Percentiles rank a stretch among this genome's conserved stretches.
phyloP scores from a whole-genome alignment of 805 yeast genomes.

The Yamadazyma phyllophila region DNA sequence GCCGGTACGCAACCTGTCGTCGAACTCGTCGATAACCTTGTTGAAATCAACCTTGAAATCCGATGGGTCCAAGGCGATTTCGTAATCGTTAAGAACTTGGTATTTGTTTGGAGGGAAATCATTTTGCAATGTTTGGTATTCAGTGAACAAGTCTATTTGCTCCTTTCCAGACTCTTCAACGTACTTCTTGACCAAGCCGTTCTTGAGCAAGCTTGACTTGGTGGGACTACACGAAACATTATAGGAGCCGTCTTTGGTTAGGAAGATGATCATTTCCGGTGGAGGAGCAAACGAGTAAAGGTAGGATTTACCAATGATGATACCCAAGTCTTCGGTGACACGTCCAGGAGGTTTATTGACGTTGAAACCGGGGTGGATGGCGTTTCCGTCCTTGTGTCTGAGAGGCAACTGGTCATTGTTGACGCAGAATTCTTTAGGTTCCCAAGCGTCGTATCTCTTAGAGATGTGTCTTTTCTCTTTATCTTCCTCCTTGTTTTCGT shows the following conservation, averaged over 20 bases:
- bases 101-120: constrained; percentile 16
- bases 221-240: constrained; percentile 18
- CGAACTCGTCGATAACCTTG: constrained; percentile 17
- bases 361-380: constrained; percentile 36
- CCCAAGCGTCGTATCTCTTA: constrained; percentile 10
- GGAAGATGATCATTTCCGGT: constrained; percentile 35
- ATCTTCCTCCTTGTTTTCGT: neutral
- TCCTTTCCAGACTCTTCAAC: constrained; percentile 6
- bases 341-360: constrained; percentile 31
- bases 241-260: constrained; percentile 37
- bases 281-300: constrained; percentile 41
- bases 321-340: constrained; percentile 25
- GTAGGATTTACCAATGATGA: constrained; percentile 37
- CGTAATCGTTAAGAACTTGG: constrained; percentile 25
- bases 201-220: constrained; percentile 26
- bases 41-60: constrained; percentile 25
- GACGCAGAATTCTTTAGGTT: constrained; percentile 20
- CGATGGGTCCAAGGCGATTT: constrained; percentile 24
- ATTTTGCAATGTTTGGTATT: constrained; percentile 21
- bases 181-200: constrained; percentile 8
- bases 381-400: constrained; percentile 19
- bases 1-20: constrained; percentile 18
- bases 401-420: constrained; percentile 13
- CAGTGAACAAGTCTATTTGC: constrained; percentile 16
- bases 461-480: constrained; percentile 1